Evolutionary conservation across 2,329 filamentous ascomycete genomes (phyloP).

Genomic region (Septoria petroselini): DNA sequence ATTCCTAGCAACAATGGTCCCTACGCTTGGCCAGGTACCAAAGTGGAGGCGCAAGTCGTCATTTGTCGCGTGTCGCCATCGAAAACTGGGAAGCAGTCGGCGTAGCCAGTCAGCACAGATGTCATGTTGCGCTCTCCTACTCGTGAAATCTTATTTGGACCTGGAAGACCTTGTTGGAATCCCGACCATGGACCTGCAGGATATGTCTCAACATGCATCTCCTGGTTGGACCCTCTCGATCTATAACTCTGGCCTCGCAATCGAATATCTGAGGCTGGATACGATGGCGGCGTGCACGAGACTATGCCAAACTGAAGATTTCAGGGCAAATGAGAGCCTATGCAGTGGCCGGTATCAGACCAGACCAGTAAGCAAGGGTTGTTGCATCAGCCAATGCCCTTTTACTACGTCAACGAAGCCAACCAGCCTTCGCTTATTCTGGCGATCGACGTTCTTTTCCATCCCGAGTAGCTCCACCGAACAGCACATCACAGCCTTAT

Average conservation of each 20-base stretch:
- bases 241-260: slow-evolving; percentile 20
- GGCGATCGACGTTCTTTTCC: slow-evolving; percentile 6
- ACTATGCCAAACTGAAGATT: slow-evolving; percentile 17
- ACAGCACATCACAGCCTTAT: slow-evolving; percentile 12
- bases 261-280: slow-evolving; percentile 23
- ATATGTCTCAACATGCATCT: slow-evolving; percentile 15
- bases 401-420: slow-evolving; percentile 13
- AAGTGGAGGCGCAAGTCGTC: slow-evolving; percentile 17
- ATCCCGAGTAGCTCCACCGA: not conserved
- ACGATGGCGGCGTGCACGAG: slow-evolving; percentile 19
- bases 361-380: slow-evolving; percentile 15
- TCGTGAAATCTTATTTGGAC: slow-evolving; percentile 17
- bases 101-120: slow-evolving; percentile 12
- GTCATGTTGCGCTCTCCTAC: slow-evolving; percentile 9
- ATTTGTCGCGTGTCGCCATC: slow-evolving; percentile 21
- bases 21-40: slow-evolving; percentile 7
- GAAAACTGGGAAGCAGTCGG: slow-evolving; percentile 22
- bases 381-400: slow-evolving; percentile 13
- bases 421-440: slow-evolving; percentile 14
- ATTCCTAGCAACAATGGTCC: slow-evolving; percentile 5
- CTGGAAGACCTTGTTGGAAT: slow-evolving; percentile 18
- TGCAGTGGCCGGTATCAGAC: slow-evolving; percentile 16
- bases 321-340: slow-evolving; percentile 22
- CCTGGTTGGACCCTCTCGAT: slow-evolving; percentile 22
- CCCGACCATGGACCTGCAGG: slow-evolving; percentile 18